Base-by-base conservation (phyloP, 257 asterid species). In the Penstemon eatonii region DNA sequence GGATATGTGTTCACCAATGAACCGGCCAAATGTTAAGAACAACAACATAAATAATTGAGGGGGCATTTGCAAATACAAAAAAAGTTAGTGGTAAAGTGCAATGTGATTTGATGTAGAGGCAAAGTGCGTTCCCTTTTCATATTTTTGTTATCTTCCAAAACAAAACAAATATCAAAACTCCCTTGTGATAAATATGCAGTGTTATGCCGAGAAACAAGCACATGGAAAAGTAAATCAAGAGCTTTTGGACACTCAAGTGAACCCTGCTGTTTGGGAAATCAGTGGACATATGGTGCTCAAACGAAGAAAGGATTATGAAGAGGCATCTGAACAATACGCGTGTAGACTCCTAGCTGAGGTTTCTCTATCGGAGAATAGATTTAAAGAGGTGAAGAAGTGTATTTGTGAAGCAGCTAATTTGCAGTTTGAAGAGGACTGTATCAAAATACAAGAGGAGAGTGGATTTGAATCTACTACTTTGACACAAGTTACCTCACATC, bases 181-280 rank as follows among this genome's bases (percentile, higher is more conserved):
- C 55, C 42, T 60, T 66, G 50, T 65, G 60, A 36, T 70, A 55
- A 5, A 73, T 18, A 36, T 54, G 55, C 77, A 85, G 95, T 87
- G 90, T 65, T 87, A 83, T 63, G 90, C 88, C 40, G 87, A 81
- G 84, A 89, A 80, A 63, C 95, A 82, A 65, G 95, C 96, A 4
- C 78, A 76, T 7, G 92, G 87, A 65, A 80, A 82, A 78, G 95
- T 84, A 59, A 78, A 63, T 74, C 78, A 66, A 44, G 84, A 82
- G 78, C 80, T 83, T 44, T 71, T 85, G 46, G 84, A 84, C 57
- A 85, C 92, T 72, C 87, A 83, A 75, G 92, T 87, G 75, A 89
- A 89, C 60, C 96, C 95, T 0, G 96, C 89, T 39, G 90, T 84
- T 50, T 89, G 95, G 95, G 92, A 89, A 78, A 85, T 89, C 13